A percentile compares a stretch with the other conserved stretches of the same genome.
Evolutionary conservation across 352 stramenopile genomes (phyloP).

Genomic region (Phytophthora pisi): DNA sequence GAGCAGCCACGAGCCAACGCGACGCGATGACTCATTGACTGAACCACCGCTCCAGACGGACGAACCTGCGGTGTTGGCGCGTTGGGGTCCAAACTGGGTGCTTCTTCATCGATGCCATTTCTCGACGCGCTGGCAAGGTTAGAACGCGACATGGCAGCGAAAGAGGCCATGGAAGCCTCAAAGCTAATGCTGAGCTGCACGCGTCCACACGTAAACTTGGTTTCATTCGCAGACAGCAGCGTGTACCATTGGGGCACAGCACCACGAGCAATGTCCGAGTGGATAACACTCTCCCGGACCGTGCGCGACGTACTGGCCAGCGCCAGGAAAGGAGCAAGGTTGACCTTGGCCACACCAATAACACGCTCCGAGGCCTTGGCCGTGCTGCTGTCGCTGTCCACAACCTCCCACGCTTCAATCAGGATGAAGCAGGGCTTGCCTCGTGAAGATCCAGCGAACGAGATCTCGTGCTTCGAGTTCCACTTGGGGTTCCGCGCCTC

Average conservation of each 20-base stretch:
- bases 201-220: constrained; percentile 84
- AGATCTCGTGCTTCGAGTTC: constrained; percentile 80
- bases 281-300: constrained; percentile 81
- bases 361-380: constrained; percentile 67
- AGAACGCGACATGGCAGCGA: constrained; percentile 39
- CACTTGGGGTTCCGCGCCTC: constrained; percentile 75
- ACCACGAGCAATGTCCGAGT: constrained; percentile 83
- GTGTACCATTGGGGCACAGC: constrained; percentile 89
- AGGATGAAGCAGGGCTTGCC: constrained; percentile 89
- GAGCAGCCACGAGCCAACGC: constrained; percentile 76
- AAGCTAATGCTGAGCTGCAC: constrained; percentile 90
- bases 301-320: constrained; percentile 82
- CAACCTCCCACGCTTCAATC: constrained; percentile 86
- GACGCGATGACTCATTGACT: constrained; percentile 65
- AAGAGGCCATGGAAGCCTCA: constrained; percentile 52
- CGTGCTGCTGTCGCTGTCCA: constrained; percentile 26
- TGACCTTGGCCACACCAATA: constrained; percentile 86
- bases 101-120: constrained; percentile 39
- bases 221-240: constrained; percentile 80
- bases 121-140: constrained; percentile 26
- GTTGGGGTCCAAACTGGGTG: constrained; percentile 51
- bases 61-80: constrained; percentile 63
- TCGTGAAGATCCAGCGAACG: constrained; percentile 69
- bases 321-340: constrained; percentile 86
- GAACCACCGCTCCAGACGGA: constrained; percentile 38